phyloP scores from a whole-genome alignment of 2,329 filamentous ascomycete genomes.

The Sporothrix schenckii region DNA sequence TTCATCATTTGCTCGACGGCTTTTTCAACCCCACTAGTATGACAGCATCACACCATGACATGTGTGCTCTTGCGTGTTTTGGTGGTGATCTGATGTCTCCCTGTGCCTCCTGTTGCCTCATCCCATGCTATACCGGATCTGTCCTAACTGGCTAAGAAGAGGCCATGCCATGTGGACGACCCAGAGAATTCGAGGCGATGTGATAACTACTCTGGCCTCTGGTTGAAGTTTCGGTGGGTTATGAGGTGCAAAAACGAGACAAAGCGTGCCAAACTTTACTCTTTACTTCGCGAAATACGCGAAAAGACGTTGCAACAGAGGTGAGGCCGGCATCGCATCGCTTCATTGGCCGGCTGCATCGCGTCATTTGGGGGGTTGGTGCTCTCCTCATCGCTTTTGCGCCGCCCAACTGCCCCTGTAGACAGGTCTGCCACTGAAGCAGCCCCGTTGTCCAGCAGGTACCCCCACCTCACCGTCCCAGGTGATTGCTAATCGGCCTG shows the following conservation, averaged over 20 bases:
- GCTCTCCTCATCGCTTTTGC: background rate
- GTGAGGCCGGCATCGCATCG: conserved; percentile 18
- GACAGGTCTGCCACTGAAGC: background rate
- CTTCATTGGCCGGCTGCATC: conserved; percentile 31
- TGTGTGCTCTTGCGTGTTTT: conserved; percentile 25
- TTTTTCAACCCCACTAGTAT: background rate
- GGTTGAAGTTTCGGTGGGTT: background rate
- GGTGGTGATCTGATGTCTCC: conserved; percentile 19
- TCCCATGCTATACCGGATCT: conserved; percentile 12
- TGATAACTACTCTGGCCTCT: background rate
- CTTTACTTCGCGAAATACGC: background rate
- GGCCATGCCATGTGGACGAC: background rate
- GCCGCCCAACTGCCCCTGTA: background rate
- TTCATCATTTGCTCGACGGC: background rate
- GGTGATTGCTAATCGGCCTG: conserved; percentile 20
- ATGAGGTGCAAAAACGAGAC: background rate
- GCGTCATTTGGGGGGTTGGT: conserved; percentile 22
- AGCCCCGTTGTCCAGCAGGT: background rate
- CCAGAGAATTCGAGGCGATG: background rate
- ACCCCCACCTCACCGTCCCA: background rate
- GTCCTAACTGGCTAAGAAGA: background rate
- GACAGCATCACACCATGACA: background rate
- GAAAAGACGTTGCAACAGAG: background rate
- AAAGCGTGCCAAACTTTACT: background rate
- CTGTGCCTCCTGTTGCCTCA: conserved; percentile 18